Base-by-base conservation (phyloP, 2,329 filamentous ascomycete species). In the Microdochium nivale region DNA sequence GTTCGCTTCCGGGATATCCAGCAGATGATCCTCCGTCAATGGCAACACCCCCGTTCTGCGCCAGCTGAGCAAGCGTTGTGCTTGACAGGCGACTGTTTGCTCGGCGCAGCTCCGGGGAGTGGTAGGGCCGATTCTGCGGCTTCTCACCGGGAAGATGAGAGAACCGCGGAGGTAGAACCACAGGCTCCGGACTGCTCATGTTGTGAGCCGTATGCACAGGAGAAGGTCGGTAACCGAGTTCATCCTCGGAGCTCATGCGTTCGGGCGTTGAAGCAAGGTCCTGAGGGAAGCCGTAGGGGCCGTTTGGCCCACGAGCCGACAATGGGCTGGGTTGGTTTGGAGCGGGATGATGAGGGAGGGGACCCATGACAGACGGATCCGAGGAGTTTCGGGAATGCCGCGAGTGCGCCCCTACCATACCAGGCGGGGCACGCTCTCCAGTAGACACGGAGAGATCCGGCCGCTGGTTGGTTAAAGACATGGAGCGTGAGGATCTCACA, bases 81-180 rank as follows among this genome's bases (percentile, higher is more conserved):
- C 78, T 80, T 25, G 94, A 96, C 65, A 97, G 84, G 23, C 90
- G 85, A 59, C 86, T 90, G 59, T 90, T 94, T 49, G 88, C 89
- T 56, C 84, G 84, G 55, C 88, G 85, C 60, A 92, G 75, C 63
- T 94, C 88, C 14, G 87, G 81, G 27, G 89, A 85, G 53, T 88
- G 82, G 59, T 87, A 83, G 0, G 88, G 88, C 55, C 81, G 81
- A 53, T 79, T 83, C 1, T 76, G 74, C 4, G 90, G 90, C 48
- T 81, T 79, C 49, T 86, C 79, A 54, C 86, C 82, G 13, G 90
- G 81, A 35, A 79, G 77, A 66, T 96, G 89, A 48, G 83, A 79
- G 65, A 96, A 92, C 11, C 82, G 83, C 2, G 92, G 92, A 1
- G 92, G 91, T 5, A 77, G 74, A 4, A 80, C 81, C 21, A 96